phyloP scores from a whole-genome alignment of 1,284 basidiomycete genomes.

The Sphagnurus paluster region DNA sequence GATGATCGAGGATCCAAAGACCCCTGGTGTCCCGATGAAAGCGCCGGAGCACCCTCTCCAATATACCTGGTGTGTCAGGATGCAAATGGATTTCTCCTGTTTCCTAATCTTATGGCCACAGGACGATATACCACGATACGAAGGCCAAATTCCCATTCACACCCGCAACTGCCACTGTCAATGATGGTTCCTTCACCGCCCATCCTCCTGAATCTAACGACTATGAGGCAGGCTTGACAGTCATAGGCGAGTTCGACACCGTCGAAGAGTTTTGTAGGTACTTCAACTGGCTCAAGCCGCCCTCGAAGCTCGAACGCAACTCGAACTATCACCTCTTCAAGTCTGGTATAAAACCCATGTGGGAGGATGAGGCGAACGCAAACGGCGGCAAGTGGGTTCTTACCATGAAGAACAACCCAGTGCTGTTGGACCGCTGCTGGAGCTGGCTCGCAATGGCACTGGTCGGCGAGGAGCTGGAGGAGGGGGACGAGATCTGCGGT shows the following conservation, averaged over 20 bases:
- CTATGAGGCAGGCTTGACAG: slow-evolving; percentile 76
- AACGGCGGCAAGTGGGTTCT: slow-evolving; percentile 94
- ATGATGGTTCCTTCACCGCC: slow-evolving; percentile 33
- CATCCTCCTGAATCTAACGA: slow-evolving; percentile 59
- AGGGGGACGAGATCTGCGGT: slow-evolving; percentile 85
- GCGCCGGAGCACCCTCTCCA: slow-evolving; percentile 82
- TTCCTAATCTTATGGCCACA: slow-evolving; percentile 25
- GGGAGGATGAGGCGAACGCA: slow-evolving; percentile 93
- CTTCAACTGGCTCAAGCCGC: slow-evolving; percentile 92
- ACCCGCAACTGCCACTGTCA: slow-evolving; percentile 30
- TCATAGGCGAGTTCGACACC: slow-evolving; percentile 80
- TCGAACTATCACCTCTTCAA: slow-evolving; percentile 97
- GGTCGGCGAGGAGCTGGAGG: slow-evolving; percentile 89
- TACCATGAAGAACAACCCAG: slow-evolving; percentile 84
- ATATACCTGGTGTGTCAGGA: slow-evolving; percentile 68
- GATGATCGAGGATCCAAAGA: slow-evolving; percentile 77
- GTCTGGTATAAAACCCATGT: slow-evolving; percentile 89
- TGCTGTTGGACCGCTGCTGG: slow-evolving; percentile 86
- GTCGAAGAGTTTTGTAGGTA: slow-evolving; percentile 93
- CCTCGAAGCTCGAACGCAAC: slow-evolving; percentile 83
- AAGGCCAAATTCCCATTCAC: slow-evolving; percentile 72
- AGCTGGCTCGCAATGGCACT: slow-evolving; percentile 88
- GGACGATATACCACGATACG: slow-evolving; percentile 89
- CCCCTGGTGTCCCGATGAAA: slow-evolving; percentile 70
- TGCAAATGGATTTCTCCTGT: slow-evolving; percentile 2